A percentile compares a stretch with the other conserved stretches of the same genome.
phyloP scores from a whole-genome alignment of 768 basidiomycete genomes.

The Rhodotorula babjevae region DNA sequence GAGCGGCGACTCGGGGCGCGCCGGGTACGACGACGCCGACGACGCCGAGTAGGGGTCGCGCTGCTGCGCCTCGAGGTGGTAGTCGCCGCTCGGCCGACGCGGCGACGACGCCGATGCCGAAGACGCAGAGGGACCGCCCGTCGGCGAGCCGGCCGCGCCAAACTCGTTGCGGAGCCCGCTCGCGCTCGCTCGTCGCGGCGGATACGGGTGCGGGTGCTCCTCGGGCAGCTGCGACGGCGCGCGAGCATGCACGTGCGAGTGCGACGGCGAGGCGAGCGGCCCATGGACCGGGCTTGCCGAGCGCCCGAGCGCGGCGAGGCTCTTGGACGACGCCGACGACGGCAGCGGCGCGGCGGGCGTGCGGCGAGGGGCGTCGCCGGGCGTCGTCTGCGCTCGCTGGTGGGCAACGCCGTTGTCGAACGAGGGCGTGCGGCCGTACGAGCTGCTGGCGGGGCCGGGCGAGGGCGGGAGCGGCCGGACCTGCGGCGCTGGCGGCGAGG shows the following conservation, averaged over 20 bases:
- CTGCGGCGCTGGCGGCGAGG: background rate
- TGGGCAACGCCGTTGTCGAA: background rate
- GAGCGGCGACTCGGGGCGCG: background rate
- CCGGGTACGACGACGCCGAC: background rate
- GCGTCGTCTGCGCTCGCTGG: slow-evolving; percentile 9
- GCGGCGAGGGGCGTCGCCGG: slow-evolving; percentile 16
- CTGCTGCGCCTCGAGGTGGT: background rate
- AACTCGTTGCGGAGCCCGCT: slow-evolving; percentile 6
- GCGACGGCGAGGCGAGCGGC: background rate
- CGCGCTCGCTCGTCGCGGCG: background rate
- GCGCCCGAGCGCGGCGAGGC: background rate
- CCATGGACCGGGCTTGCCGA: background rate
- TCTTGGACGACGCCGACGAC: slow-evolving; percentile 5
- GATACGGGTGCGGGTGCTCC: background rate
- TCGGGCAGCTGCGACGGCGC: background rate
- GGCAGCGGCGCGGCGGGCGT: slow-evolving; percentile 8
- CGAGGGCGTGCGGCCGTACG: background rate
- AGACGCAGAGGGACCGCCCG: too few relatives aligned
- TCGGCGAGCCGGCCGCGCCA: background rate
- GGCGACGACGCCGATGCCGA: background rate
- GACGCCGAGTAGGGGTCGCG: slow-evolving; percentile 7
- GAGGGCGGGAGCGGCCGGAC: slow-evolving; percentile 17
- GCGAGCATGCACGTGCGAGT: background rate
- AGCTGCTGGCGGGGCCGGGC: background rate
- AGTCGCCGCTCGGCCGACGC: background rate